Evolutionary conservation across 768 basidiomycete genomes (phyloP), one percentile per base, ranked within the genome.

Genomic region (Agaricus blazei): DNA sequence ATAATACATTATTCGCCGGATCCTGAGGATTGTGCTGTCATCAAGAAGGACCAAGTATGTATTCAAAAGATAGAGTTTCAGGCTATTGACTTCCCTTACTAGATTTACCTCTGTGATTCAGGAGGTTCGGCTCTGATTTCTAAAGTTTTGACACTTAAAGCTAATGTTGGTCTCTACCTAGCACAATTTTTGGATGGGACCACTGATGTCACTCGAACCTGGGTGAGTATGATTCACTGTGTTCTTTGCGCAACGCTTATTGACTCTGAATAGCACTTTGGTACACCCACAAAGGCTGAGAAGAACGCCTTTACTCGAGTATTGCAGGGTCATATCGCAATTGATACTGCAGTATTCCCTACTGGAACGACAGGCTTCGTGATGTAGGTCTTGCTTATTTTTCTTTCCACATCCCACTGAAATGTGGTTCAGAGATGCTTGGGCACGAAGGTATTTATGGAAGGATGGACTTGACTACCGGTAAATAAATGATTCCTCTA

Each of bases 1-100:
- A 88, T 99, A 65, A 96, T 99, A 45, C 96, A 98, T 66, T 99
- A 99, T 69, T 75, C 78, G 2, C 94, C 96, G 8, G 84, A 90
- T 48, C 82, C 85, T 12, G 70, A 76, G 6, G 80, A 86, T 59
- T 90, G 86, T 62, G 86, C 88, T 0, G 75, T 82, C 14, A 85
- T 99, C 58, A 79, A 80, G 62, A 83, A 83, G 64, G 85, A 93
- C 44, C 82, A 90, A 74, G 86, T 88, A 59, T 28, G 63, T 41
- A 29, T 50, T 26, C 28, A 41, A 19, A 34, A 34, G 7, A 11
- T 34, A 8, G 1, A 29, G 3, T 49, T 48, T n/a, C 24, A 23
- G 24, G 9, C 44, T n/a, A 19, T 37, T 1, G 43, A 7, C 34
- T 36, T 4, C 48, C 24, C 36, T 53, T 19, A 15, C 44, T 24